phyloP scores from a whole-genome alignment of 2,329 filamentous ascomycete species.

The Dryadomyces sulphureus region DNA sequence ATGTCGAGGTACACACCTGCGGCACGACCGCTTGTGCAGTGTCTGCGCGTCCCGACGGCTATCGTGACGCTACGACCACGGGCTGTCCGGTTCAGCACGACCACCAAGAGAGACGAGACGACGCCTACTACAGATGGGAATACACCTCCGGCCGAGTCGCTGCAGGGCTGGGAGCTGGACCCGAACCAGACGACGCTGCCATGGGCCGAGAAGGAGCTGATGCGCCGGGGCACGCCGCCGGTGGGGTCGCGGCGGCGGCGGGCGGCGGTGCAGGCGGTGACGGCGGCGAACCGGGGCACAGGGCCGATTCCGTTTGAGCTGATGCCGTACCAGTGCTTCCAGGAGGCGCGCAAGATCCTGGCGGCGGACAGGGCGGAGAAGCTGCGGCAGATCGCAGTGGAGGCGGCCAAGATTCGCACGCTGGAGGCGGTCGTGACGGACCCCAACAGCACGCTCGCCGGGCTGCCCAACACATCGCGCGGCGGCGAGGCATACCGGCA shows the following conservation, averaged over 20 bases:
- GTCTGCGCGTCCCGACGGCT: conserved; percentile 5
- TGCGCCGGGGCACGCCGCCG: conserved; percentile 53
- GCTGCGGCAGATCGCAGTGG: conserved; percentile 52
- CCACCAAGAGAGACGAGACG: neutral
- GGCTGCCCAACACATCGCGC: conserved; percentile 37
- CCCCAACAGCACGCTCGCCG: neutral
- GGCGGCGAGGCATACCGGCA: conserved; percentile 54
- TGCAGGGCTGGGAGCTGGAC: conserved; percentile 36
- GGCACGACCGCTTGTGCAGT: conserved; percentile 10
- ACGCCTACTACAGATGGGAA: neutral
- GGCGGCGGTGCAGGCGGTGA: conserved; percentile 40
- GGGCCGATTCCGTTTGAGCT: conserved; percentile 75
- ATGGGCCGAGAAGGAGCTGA: conserved; percentile 50
- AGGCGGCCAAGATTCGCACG: conserved; percentile 53
- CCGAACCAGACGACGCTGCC: conserved; percentile 53
- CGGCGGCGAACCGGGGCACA: conserved; percentile 21
- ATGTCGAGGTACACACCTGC: conserved; percentile 10
- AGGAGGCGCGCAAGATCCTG: conserved; percentile 79
- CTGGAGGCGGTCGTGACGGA: conserved; percentile 35
- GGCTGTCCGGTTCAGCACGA: neutral
- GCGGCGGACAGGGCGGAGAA: conserved; percentile 70
- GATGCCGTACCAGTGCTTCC: conserved; percentile 93
- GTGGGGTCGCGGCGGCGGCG: conserved; percentile 77
- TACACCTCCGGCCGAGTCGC: conserved; percentile 5
- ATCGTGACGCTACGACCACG: neutral